Base-by-base conservation (phyloP, 345 rosid genomes). In the Linum lewisii region DNA sequence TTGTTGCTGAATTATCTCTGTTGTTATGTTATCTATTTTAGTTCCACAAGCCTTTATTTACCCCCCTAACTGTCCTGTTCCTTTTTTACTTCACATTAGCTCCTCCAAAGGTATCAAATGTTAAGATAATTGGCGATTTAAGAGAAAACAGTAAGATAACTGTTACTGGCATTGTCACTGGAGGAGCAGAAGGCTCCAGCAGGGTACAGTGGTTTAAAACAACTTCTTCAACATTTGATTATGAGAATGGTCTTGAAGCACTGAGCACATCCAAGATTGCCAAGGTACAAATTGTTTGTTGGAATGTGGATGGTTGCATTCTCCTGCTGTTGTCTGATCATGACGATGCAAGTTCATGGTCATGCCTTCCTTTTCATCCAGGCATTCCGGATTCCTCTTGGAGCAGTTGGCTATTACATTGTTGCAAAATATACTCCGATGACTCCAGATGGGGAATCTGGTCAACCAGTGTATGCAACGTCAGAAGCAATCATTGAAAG, bases 151-250 rank as follows among this genome's bases (percentile, higher is more conserved):
- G 84, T 74, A 92, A 86, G 79, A 67, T 88, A 67, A 86, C 93
- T 47, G 90, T 86, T 64, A 80, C 81, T 24, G 96, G 96, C 55
- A 62, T 42, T 73, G 93, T 88, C 69, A 80, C 87, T 22, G 95
- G 98, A 62, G 98, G 98, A 73, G 77, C 87, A 63, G 98, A 92
- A 78, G 82, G 82, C 79, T 86, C 90, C 32, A 92, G 98, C 77
- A 86, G 82, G 81, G 96, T 92, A 65, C 98, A 92, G 59, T 92
- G 98, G 98, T 86, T 86, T 71, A 88, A 86, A 79, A 72, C 86
- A 36, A 79, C 61, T 61, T 84, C 79, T 64, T 73, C 86, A 32
- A 58, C 26, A 47, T 63, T 86, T 45, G 77, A 77, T 73, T 82
- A 74, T 61, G 84, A 75, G 69, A 75, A 76, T 73, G 74, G 71